Evolutionary conservation across 2,329 filamentous ascomycete genomes (phyloP).

Genomic region (Ceratocystis cacaofunesta): DNA sequence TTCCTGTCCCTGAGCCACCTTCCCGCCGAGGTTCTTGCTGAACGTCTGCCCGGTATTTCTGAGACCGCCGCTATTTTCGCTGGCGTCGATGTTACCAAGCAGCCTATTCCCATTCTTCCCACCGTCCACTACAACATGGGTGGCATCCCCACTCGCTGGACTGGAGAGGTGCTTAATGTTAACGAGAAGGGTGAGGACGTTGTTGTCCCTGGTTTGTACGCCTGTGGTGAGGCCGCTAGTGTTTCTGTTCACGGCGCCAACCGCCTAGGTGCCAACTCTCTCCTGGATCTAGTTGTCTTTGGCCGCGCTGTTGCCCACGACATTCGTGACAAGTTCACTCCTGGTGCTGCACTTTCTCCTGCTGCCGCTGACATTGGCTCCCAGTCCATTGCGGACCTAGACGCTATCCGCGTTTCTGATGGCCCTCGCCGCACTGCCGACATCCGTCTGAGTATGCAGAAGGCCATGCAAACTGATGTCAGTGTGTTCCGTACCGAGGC

Average conservation of each 20-base stretch:
- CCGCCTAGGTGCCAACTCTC: constrained; percentile 93
- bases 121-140: constrained; percentile 99
- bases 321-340: constrained; percentile 85
- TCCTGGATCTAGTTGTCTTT: constrained; percentile 94
- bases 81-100: constrained; percentile 91
- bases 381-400: constrained; percentile 71
- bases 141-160: constrained; percentile 95
- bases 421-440: constrained; percentile 80
- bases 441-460: constrained; percentile 85
- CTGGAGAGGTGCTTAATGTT: constrained; percentile 82
- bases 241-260: constrained; percentile 98
- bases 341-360: constrained; percentile 65
- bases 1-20: constrained; percentile 95
- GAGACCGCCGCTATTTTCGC: constrained; percentile 96
- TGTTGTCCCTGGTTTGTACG: constrained; percentile 87
- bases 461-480: constrained; percentile 95
- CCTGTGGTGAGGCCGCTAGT: constrained; percentile 92
- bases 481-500: constrained; percentile 93
- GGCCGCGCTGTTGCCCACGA: constrained; percentile 95
- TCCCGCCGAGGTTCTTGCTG: constrained; percentile 78
- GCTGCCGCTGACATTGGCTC: constrained; percentile 75
- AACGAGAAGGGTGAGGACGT: constrained; percentile 79
- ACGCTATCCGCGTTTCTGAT: constrained; percentile 68
- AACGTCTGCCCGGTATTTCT: constrained; percentile 95
- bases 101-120: constrained; percentile 89